Evolutionary conservation across 805 yeast genomes (phyloP).

Genomic region (Jamesozyma spencerorum): DNA sequence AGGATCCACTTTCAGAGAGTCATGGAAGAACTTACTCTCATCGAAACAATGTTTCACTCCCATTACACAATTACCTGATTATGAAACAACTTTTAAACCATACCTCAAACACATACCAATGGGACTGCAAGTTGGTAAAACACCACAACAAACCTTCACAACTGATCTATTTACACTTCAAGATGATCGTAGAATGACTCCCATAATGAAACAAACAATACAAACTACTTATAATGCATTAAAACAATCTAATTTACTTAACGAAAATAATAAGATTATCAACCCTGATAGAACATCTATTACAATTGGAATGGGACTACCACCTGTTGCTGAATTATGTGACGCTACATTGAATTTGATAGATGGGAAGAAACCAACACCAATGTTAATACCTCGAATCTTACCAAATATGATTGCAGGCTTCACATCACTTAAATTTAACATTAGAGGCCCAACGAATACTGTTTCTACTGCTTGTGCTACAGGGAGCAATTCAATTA

Average conservation of each 20-base stretch:
- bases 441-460: conserved; percentile 78
- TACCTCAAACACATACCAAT: conserved; percentile 47
- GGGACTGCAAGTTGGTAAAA: conserved; percentile 58
- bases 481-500: conserved; percentile 87
- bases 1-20: conserved; percentile 52
- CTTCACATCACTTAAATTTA: conserved; percentile 68
- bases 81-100: conserved; percentile 34
- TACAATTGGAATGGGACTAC: conserved; percentile 89
- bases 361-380: conserved; percentile 50
- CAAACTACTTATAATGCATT: conserved; percentile 74
- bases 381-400: conserved; percentile 75
- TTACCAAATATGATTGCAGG: conserved; percentile 94
- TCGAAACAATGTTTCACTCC: conserved; percentile 53
- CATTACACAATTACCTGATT: conserved; percentile 32
- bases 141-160: conserved; percentile 37
- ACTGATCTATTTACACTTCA: conserved; percentile 33
- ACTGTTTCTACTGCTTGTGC: conserved; percentile 94
- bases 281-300: conserved; percentile 41
- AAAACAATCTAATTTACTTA: conserved; percentile 49
- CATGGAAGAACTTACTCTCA: conserved; percentile 47
- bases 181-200: conserved; percentile 48
- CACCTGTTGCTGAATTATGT: conserved; percentile 62
- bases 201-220: conserved; percentile 69
- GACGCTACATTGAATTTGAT: conserved; percentile 37
- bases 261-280: conserved; percentile 23